phyloP scores from a whole-genome alignment of 2,329 filamentous ascomycete genomes.

The Penicillium sp. region DNA sequence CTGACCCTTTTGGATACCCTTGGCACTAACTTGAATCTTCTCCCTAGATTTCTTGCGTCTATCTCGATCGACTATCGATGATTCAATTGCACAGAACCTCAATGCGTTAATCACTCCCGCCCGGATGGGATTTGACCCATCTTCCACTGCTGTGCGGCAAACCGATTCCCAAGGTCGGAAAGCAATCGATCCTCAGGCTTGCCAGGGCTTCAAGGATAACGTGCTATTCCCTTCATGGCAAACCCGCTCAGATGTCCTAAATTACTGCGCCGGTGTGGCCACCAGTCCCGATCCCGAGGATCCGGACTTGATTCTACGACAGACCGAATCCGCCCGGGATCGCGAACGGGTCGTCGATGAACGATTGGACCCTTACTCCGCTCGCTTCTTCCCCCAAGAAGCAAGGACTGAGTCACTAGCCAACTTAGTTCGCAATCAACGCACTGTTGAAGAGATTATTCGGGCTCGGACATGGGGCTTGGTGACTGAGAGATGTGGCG shows the following conservation, averaged over 20 bases:
- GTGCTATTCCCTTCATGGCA: slow-evolving; percentile 90
- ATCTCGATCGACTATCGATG: slow-evolving; percentile 81
- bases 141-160: slow-evolving; percentile 65
- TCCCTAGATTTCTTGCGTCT: slow-evolving; percentile 84
- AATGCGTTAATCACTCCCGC: slow-evolving; percentile 83
- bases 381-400: slow-evolving; percentile 71
- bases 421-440: slow-evolving; percentile 65
- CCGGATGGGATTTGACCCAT: slow-evolving; percentile 69
- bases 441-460: slow-evolving; percentile 72
- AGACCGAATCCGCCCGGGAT: slow-evolving; percentile 67
- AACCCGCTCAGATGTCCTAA: slow-evolving; percentile 73
- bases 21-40: slow-evolving; percentile 57
- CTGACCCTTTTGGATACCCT: background rate
- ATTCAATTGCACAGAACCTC: slow-evolving; percentile 88
- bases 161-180: slow-evolving; percentile 49
- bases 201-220: slow-evolving; percentile 68
- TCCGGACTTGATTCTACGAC: slow-evolving; percentile 67
- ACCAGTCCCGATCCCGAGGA: slow-evolving; percentile 84
- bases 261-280: slow-evolving; percentile 85
- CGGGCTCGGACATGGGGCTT: slow-evolving; percentile 77
- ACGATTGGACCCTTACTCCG: slow-evolving; percentile 86
- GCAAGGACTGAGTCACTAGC: slow-evolving; percentile 77
- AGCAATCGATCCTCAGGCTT: slow-evolving; percentile 61
- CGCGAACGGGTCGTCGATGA: slow-evolving; percentile 78
- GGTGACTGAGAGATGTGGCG: slow-evolving; percentile 70